These are phyloP conservation scores for Tarenaya hassleriana DNA, from an alignment of 345 rosid species.

Conservation along the genomic window DNA sequence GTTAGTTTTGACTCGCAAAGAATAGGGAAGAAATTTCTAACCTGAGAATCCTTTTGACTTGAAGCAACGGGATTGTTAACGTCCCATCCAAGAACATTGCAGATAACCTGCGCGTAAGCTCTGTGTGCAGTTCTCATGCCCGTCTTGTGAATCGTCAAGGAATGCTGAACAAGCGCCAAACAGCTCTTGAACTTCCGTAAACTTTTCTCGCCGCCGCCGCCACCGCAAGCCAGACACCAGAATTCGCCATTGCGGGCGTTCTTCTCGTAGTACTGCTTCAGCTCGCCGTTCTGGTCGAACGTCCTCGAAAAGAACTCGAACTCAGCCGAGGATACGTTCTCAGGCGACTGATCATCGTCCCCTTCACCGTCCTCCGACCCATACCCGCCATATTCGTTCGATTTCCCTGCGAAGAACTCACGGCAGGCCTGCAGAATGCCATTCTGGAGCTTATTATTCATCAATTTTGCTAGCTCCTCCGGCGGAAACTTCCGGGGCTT, in stretches of 20 bases:
- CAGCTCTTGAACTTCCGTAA: constrained; percentile 52
- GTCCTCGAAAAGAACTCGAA: constrained; percentile 37
- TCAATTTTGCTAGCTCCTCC: constrained; percentile 30
- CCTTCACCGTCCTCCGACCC: constrained; percentile 24
- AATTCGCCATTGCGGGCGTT: constrained; percentile 46
- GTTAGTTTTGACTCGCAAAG: neutral
- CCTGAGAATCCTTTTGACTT: constrained; percentile 24
- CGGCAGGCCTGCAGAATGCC: constrained; percentile 36
- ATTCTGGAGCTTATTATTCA: constrained; percentile 34
- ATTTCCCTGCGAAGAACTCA: constrained; percentile 28
- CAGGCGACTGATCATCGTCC: constrained; percentile 25
- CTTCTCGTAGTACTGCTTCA: constrained; percentile 54
- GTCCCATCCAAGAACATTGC: constrained; percentile 79
- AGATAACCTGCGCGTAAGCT: constrained; percentile 58
- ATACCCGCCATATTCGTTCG: constrained; percentile 21
- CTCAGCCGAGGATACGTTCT: constrained; percentile 28
- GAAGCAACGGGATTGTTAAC: constrained; percentile 29
- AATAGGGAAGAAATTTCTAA: neutral
- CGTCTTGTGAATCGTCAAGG: constrained; percentile 40
- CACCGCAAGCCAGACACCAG: constrained; percentile 64
- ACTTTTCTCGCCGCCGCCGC: constrained; percentile 34
- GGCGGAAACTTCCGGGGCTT: constrained; percentile 17
- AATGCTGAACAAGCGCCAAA: constrained; percentile 57
- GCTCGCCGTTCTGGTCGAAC: constrained; percentile 40
- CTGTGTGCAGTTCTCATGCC: constrained; percentile 50